Base-by-base conservation (phyloP, 1,284 basidiomycete genomes). In the Coriolopsis trogii region DNA sequence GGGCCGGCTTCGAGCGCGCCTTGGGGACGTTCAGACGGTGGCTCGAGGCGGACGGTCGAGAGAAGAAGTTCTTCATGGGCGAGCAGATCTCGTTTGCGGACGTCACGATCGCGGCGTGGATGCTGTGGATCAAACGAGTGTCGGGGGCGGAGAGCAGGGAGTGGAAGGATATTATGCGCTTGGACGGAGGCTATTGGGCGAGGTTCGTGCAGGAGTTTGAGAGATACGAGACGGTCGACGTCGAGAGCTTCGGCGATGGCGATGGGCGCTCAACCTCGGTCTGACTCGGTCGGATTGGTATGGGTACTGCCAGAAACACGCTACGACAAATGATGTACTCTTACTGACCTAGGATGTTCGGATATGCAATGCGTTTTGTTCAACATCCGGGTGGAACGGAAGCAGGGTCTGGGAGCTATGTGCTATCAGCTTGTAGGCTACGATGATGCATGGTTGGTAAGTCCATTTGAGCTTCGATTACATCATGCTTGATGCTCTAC, bases 151-250 rank as follows among this genome's bases (percentile, higher is more conserved):
- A 73, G 3, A 70, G 66, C 30, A 43, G 62, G 43, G 67, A 73
- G 53, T 78, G 77, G 76, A 62, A 61, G 54, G 66, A 67, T 20
- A 44, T 78, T 2, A 34, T 41, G 29, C 54, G 37, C 3, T 73
- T 69, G 70, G 60, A 74, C 55, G 67, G 62, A 9, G 77, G 75
- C 0, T 59, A 71, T 15, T 78, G 76, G 75, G 67, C 34, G 10
- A 61, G 47, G 40, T 62, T 73, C 6, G 39, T 71, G 36, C 65
- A 65, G n/a, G 59, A 60, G 21, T 67, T 75, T 46, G 64, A 69
- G 43, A 55, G 63, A 33, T 74, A 70, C 50, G 67, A 60, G 37
- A 40, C 50, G 10, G 53, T 58, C 2, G 49, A 48, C 15, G 46
- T 10, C 4, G 49, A 46, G 1, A 10, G n/a, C 24, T 45, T 20